Evolutionary conservation across 108 stramenopile genomes (phyloP).

Genomic region (Aureococcus anophagefferens): DNA sequence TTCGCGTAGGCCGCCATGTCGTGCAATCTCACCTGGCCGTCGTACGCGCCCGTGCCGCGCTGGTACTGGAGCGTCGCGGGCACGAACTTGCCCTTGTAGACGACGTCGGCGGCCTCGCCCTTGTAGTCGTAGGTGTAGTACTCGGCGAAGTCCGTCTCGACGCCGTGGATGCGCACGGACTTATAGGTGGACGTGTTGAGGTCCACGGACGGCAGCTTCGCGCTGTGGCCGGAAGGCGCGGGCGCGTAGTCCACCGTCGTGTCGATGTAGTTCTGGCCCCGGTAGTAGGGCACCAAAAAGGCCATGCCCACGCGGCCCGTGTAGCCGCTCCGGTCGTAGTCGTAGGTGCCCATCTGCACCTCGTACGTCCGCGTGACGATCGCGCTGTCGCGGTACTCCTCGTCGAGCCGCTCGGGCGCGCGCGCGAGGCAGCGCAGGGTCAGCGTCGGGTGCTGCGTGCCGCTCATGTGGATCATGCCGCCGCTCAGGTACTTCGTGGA

Average conservation of each 20-base stretch:
- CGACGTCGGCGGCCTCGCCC: too few relatives aligned
- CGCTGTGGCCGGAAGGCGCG: neutral
- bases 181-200: conserved; percentile 2
- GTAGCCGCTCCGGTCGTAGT: neutral
- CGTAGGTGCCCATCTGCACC: neutral
- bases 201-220: neutral
- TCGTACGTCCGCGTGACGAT: neutral
- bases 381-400: neutral
- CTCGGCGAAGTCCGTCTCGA: conserved; percentile 33
- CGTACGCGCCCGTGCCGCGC: conserved; percentile 16
- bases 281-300: conserved; percentile 4
- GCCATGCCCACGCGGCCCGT: conserved; percentile 7
- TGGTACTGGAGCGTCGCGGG: too few relatives aligned
- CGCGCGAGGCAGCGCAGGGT: too few relatives aligned
- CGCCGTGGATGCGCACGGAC: conserved; percentile 27
- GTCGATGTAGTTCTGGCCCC: neutral
- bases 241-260: neutral
- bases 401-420: too few relatives aligned
- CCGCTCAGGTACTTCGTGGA: too few relatives aligned
- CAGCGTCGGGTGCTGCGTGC: too few relatives aligned
- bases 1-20: neutral
- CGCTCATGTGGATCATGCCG: too few relatives aligned
- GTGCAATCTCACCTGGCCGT: too few relatives aligned
- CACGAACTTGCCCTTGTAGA: too few relatives aligned
- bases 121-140: conserved; percentile 24